These are phyloP conservation scores for Camellia granthamiana DNA, from an alignment of 148 eudicot genomes.

Conservation along the genomic window DNA sequence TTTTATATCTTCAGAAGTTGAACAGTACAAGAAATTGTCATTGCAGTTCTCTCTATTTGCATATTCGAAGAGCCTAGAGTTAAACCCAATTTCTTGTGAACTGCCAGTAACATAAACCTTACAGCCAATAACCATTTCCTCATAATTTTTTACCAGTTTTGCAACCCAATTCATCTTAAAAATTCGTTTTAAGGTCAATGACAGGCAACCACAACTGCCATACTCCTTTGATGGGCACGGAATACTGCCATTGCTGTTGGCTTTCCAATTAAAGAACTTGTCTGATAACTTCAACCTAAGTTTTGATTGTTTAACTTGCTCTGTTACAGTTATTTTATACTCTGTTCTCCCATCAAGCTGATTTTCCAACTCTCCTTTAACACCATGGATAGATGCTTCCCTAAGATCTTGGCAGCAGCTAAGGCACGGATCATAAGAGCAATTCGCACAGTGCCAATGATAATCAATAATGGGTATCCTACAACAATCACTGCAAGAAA, in stretches of 20 bases:
- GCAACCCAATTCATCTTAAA: too few species aligned
- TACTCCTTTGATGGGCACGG: too few species aligned
- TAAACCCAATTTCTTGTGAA: too few species aligned
- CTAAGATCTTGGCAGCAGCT: slow-evolving; percentile 91
- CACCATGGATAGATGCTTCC: slow-evolving; percentile 38
- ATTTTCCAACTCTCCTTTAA: slow-evolving; percentile 29
- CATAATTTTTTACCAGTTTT: too few species aligned
- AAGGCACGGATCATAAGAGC: slow-evolving; percentile 89
- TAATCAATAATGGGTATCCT: slow-evolving; percentile 87
- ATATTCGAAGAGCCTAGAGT: too few species aligned
- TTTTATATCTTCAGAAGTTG: too few species aligned
- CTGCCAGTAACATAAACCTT: too few species aligned
- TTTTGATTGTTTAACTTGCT: slow-evolving; percentile 32
- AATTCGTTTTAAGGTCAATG: too few species aligned
- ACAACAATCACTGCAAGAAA: slow-evolving; percentile 71
- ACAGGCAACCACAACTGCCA: too few species aligned
- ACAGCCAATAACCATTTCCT: too few species aligned
- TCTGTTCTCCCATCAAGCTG: slow-evolving; percentile 22
- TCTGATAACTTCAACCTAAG: slow-evolving; percentile 21
- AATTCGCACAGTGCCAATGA: slow-evolving; percentile 80
- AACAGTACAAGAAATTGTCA: slow-evolving; percentile 16
- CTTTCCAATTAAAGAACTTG: slow-evolving; percentile 55
- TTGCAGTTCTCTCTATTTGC: slow-evolving; percentile 13
- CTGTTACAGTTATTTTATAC: slow-evolving; percentile 19
- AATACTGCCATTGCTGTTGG: too few species aligned